Base-by-base conservation (phyloP, 2,329 filamentous ascomycete genomes). In the Calonectria pauciramosa region DNA sequence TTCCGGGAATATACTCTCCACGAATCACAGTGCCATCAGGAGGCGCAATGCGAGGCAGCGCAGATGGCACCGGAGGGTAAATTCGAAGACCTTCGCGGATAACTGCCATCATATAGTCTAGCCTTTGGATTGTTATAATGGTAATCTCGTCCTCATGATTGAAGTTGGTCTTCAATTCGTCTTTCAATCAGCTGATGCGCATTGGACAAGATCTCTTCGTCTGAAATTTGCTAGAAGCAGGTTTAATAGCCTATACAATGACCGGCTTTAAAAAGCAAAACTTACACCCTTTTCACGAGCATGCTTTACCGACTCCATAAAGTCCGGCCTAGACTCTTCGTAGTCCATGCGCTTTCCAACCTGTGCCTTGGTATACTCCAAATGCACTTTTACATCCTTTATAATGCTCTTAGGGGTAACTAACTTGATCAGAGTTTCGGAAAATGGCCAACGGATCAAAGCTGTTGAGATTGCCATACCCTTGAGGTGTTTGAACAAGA, bases 71-170 rank as follows among this genome's bases (percentile, higher is more conserved):
- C 4, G 78, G 78, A 6, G 86, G 85, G 68, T 86, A 82, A 18
- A 80, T 56, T 0, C 88, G 84, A 23, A 89, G 74, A 0, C 81
- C 79, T 76, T 89, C 88, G 2, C 87, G 80, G 2, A 89, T 75
- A 30, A 82, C 83, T 4, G 87, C 87, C 8, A 82, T 74, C 78
- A 88, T 81, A 68, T 88, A 89, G 0, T 77, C 49, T 0, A 88
- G 78, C 8, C 77, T 73, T 36, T 73, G 66, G 18, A 73, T 47
- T 14, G 38, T 65, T 3, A 54, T 34, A 13, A 60, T 36, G 59
- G 78, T 83, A 63, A 89, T 88, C 8, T 88, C 85, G 0, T 83
- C 81, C 28, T 84, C 80, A 0, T 49, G 77, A 1, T 75, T 71
- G 72, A 88, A 89, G 0, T 80, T 52, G 0, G 79, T 74, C 0